phyloP scores from a whole-genome alignment of 1,284 basidiomycete species.

The Papiliotrema nemorosa region DNA sequence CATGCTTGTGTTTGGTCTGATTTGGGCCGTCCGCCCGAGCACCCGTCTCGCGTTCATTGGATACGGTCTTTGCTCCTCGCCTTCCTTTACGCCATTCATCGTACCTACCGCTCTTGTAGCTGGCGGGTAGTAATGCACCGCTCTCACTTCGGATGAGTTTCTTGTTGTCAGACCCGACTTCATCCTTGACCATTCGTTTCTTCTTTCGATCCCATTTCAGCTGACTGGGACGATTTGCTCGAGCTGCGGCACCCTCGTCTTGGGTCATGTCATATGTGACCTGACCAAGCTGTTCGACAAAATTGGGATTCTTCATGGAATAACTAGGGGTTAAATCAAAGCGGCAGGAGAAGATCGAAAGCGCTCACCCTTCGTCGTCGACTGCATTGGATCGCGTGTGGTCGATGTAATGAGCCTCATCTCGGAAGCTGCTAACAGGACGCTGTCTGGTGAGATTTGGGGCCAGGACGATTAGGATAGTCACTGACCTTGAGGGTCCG shows the following conservation, averaged over 20 bases:
- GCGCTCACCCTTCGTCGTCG: conserved; percentile 4
- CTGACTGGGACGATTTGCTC: conserved; percentile 63
- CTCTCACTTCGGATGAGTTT: conserved; percentile 93
- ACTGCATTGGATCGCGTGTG: not conserved
- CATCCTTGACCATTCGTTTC: conserved; percentile 88
- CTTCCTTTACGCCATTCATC: conserved; percentile 68
- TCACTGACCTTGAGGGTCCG: too few relatives aligned
- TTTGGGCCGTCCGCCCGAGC: too few relatives aligned
- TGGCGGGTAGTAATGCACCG: conserved; percentile 86
- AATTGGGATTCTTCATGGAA: conserved; percentile 2
- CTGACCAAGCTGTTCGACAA: conserved; percentile 30
- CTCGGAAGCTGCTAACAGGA: too few relatives aligned
- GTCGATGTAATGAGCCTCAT: conserved; percentile 3
- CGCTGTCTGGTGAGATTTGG: too few relatives aligned
- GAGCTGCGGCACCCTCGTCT: conserved; percentile 67
- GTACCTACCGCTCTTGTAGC: conserved; percentile 87
- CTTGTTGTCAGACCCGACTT: conserved; percentile 84
- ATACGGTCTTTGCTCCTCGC: not conserved
- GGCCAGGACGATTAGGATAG: too few relatives aligned
- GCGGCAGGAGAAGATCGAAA: conserved; percentile 6
- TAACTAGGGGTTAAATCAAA: conserved; percentile 1
- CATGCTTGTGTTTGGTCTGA: too few relatives aligned
- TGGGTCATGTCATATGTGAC: conserved; percentile 79
- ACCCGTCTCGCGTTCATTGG: too few relatives aligned
- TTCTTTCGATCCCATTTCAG: conserved; percentile 93